Conservation (phyloP, 495 filamentous ascomycete species). For the Penicillium atrosanguineum region DNA sequence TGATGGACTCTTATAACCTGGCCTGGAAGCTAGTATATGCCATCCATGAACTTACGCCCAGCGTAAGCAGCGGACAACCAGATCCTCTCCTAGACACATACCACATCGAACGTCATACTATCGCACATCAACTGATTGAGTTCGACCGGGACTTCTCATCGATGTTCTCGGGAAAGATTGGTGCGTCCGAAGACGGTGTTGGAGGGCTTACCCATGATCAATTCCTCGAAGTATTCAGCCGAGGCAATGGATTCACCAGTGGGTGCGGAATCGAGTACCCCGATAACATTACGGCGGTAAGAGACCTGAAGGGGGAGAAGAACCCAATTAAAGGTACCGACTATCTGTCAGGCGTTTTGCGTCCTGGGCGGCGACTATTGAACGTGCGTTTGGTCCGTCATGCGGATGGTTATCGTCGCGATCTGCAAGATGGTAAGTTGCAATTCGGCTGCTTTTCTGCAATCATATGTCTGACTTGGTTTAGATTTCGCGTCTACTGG, state of each 20-base stretch:
- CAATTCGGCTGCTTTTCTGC: not conserved
- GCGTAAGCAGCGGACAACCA: slow-evolving; percentile 30
- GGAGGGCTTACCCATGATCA: slow-evolving; percentile 47
- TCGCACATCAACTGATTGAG: slow-evolving; percentile 71
- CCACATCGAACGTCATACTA: slow-evolving; percentile 61
- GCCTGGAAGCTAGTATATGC: slow-evolving; percentile 81
- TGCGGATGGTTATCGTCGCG: slow-evolving; percentile 43
- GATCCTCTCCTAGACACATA: slow-evolving; percentile 66
- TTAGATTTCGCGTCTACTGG: slow-evolving; percentile 43
- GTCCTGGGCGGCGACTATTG: slow-evolving; percentile 30
- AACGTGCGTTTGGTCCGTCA: slow-evolving; percentile 41
- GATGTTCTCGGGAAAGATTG: slow-evolving; percentile 51
- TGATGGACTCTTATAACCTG: slow-evolving; percentile 79
- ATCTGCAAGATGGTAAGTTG: slow-evolving; percentile 49
- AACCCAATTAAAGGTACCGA: slow-evolving; percentile 40
- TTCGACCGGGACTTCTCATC: slow-evolving; percentile 63
- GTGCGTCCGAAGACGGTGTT: slow-evolving; percentile 25
- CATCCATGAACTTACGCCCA: slow-evolving; percentile 56
- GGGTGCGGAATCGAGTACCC: slow-evolving; percentile 48
- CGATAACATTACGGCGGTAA: slow-evolving; percentile 38
- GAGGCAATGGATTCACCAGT: slow-evolving; percentile 46
- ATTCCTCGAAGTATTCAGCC: slow-evolving; percentile 50
- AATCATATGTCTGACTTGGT: not conserved
- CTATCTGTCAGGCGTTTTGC: slow-evolving; percentile 42
- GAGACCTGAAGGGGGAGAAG: slow-evolving; percentile 9